Conservation (phyloP, 1,139 yeast species). For the Magnusiomyces sp. region DNA sequence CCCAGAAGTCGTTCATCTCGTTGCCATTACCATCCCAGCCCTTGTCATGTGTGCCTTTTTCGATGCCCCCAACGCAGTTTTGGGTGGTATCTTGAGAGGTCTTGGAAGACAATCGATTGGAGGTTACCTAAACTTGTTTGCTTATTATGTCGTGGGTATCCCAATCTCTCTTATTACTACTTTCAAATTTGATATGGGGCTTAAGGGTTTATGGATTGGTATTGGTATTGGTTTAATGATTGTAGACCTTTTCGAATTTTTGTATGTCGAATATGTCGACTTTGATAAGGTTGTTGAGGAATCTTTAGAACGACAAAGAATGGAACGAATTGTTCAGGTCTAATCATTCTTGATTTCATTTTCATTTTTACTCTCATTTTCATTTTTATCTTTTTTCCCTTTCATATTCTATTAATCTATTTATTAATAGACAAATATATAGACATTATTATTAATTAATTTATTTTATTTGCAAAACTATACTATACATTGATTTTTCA, state of each 20-base stretch:
- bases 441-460: not conserved
- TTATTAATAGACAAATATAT: not conserved
- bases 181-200: slow-evolving; percentile 42
- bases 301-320: slow-evolving; percentile 29
- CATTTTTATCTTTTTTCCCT: not conserved
- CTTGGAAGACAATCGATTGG: slow-evolving; percentile 82
- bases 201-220: slow-evolving; percentile 84
- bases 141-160: slow-evolving; percentile 60
- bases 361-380: not conserved
- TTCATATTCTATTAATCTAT: not conserved
- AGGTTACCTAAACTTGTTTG: slow-evolving; percentile 65
- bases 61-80: slow-evolving; percentile 75
- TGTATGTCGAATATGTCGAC: slow-evolving; percentile 42
- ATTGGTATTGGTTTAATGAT: slow-evolving; percentile 65
- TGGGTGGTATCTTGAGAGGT: slow-evolving; percentile 79
- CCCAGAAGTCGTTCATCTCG: slow-evolving; percentile 46
- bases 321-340: slow-evolving; percentile 2
- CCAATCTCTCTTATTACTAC: slow-evolving; percentile 66
- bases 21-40: slow-evolving; percentile 54
- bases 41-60: slow-evolving; percentile 67
- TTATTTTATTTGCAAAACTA: too few species aligned
- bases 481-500: too few species aligned
- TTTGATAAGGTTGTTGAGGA: slow-evolving; percentile 44
- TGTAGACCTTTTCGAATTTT: slow-evolving; percentile 57
- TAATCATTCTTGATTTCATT: not conserved